Base-by-base conservation (phyloP, 2,329 filamentous ascomycete genomes). In the Achaetomium macrosporum region DNA sequence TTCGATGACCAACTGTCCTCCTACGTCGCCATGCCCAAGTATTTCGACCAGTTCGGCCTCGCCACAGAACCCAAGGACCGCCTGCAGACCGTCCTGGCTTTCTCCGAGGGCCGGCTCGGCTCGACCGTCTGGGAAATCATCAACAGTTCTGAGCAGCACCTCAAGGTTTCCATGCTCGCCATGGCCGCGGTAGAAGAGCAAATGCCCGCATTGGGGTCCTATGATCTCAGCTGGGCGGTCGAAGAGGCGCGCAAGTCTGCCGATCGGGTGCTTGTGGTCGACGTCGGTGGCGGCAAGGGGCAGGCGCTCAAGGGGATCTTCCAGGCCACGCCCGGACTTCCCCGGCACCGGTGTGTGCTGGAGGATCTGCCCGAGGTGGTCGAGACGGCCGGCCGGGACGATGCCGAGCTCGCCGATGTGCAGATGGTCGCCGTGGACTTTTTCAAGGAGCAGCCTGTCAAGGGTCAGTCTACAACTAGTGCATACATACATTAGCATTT, bases 251-350 rank as follows among this genome's bases (percentile, higher is more conserved):
- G 29, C 2, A 50, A 55, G 8, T 12, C 47, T 3, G 8, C 37
- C 2, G 50, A 59, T 1, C 55, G 66, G 5, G 61, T 60, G 2
- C 53, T 72, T 0, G 65, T 65, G 1, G 68, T 69, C 37, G 71
- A 69, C n/a, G 59, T 72, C 2, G 69, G 67, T 9, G 70, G 70
- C 3, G 64, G 65, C 41, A 70, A 66, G 36, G 70, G 69, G 0
- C 66, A 71, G 37, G 67, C 71, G 20, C 36, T 72, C n/a, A 63
- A 64, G 30, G 67, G 66, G 47, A 69, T 71, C 35, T 57, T 61
- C 3, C 44, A 57, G 2, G 48, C 52, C 2, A 65, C 71, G 10
- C 65, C 66, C 0, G 56, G 60, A 7, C 49, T 63, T 1, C 56
- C 56, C 0, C 42, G 33, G 6, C 58, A 63, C 0, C 64, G 65